These are phyloP conservation scores for Aspergillus saccharolyticus DNA, from an alignment of 495 filamentous ascomycete genomes.

Conservation along the genomic window DNA sequence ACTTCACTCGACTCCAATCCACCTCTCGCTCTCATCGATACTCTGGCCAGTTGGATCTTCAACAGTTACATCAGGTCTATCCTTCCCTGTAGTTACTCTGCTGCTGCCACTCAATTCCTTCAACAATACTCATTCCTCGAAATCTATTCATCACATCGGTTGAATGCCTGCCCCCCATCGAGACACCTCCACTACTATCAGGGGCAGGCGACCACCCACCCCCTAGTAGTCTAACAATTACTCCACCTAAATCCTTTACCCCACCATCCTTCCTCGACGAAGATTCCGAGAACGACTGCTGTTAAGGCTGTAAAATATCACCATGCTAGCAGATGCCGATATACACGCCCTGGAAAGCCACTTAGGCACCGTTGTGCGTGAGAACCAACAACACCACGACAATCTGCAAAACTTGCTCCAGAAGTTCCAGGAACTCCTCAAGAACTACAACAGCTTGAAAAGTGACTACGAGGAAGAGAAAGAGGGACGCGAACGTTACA, in stretches of 20 bases:
- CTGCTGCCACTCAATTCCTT: background rate
- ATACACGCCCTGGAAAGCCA: constrained; percentile 30
- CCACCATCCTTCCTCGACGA: background rate
- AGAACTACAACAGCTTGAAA: constrained; percentile 48
- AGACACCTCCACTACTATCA: background rate
- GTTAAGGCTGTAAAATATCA: constrained; percentile 1
- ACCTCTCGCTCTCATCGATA: too few species aligned
- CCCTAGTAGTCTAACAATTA: background rate
- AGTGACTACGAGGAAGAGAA: constrained; percentile 56
- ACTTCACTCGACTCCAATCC: background rate
- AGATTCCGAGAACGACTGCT: background rate
- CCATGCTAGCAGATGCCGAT: constrained; percentile 39
- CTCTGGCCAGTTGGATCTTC: too few species aligned
- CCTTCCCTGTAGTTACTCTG: background rate
- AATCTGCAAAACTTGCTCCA: constrained; percentile 33
- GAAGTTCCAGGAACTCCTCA: constrained; percentile 39
- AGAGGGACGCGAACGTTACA: constrained; percentile 48
- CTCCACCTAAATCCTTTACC: background rate
- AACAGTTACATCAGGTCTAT: background rate
- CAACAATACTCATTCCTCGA: background rate
- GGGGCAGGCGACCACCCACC: background rate
- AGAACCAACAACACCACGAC: constrained; percentile 33
- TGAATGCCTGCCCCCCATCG: background rate
- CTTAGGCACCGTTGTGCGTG: constrained; percentile 23
- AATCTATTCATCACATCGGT: background rate